Evolutionary conservation across 805 yeast species (phyloP).

Genomic region (Saccharomycopsis javanensis): DNA sequence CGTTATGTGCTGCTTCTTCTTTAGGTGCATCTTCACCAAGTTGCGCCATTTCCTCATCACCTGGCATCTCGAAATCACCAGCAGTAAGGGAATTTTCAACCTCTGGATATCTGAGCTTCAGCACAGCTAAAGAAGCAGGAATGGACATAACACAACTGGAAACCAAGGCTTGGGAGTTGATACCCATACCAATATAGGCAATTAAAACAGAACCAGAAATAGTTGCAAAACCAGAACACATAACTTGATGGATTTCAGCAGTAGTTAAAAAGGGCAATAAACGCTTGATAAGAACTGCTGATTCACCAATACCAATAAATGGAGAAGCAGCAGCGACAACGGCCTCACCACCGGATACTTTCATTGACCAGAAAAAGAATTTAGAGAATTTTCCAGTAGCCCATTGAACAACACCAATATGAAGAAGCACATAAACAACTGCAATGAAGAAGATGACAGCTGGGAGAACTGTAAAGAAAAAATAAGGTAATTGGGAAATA

Average conservation of each 20-base stretch:
- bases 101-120: conserved; percentile 52
- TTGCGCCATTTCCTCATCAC: conserved; percentile 27
- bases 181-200: conserved; percentile 52
- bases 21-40: conserved; percentile 10
- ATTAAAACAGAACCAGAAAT: conserved; percentile 57
- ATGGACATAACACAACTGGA: conserved; percentile 64
- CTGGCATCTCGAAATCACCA: conserved; percentile 40
- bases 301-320: conserved; percentile 57
- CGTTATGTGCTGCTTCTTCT: conserved; percentile 35
- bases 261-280: conserved; percentile 48
- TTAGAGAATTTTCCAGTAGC: conserved; percentile 43
- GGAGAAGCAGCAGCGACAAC: conserved; percentile 61
- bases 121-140: conserved; percentile 53
- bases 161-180: conserved; percentile 51
- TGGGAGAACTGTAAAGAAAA: conserved; percentile 52
- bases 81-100: conserved; percentile 43
- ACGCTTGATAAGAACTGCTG: conserved; percentile 51
- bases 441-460: conserved; percentile 57
- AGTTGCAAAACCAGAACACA: conserved; percentile 56
- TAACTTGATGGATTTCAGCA: conserved; percentile 53
- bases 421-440: conserved; percentile 49
- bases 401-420: conserved; percentile 55
- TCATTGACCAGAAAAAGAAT: conserved; percentile 51
- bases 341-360: conserved; percentile 54
- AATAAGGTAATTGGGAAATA: conserved; percentile 34